Evolutionary conservation across 2,329 filamentous ascomycete species (phyloP), one percentile per base, ranked within the genome.

Genomic region (Ceratocystis alfenasii): DNA sequence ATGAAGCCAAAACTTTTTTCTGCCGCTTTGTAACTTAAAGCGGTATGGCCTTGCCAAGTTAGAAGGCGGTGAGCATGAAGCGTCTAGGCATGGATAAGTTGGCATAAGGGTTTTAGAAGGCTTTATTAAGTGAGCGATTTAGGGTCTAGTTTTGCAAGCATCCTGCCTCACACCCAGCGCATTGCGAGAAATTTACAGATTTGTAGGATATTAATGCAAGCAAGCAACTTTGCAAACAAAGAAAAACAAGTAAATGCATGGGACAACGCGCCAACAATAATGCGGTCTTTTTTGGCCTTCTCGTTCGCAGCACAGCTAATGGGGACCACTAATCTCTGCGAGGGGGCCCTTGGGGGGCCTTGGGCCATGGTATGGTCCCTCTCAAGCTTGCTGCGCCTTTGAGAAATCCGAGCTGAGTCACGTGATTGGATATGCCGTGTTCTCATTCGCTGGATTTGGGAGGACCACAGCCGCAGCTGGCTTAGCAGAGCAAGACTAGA

Each of bases 1-100:
- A 41, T 41, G 36, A 41, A 69, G 67, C 68, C 68, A 70, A 69
- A 69, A 68, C 65, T 63, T 67, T 67, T 65, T 67, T 65, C 64
- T 68, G 62, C 64, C 68, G 59, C 53, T 28, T 44, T 30, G 59
- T 60, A 59, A 28, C 25, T 60, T 8, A 65, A 60, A 20, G 33
- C 50, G 61, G 20, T 62, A 46, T 44, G 7, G 33, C 36, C 36
- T 12, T 12, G 2, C 17, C 25, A 44, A 44, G n/a, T 3, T 1
- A 4, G 20, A 60, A 67, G 62, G 65, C 65, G 65, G 65, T 67
- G 46, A 67, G 20, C 4, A 2, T n/a, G 22, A 10, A 7, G 10
- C 10, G 48, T 22, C 6, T 22, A 12, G 15, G 15, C 22, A n/a
- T 22, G 46, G 46, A 20, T 50, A n/a, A n/a, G 53, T 5, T 3